Base-by-base conservation (phyloP, 1,284 basidiomycete species). In the Thecaphora frezii region DNA sequence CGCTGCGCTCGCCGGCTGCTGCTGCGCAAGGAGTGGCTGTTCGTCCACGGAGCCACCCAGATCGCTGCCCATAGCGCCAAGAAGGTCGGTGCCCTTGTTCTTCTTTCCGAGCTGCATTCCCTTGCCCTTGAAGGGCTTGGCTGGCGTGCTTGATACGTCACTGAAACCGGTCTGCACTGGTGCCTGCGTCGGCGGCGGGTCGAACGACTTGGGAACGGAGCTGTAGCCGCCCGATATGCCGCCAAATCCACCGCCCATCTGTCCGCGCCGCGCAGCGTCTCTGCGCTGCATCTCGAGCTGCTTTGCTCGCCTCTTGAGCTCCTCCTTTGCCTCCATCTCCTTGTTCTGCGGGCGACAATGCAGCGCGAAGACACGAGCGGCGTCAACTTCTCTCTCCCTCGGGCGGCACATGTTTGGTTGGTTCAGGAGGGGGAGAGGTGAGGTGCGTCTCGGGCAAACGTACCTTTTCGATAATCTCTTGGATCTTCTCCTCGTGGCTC, bases 51-150 rank as follows among this genome's bases (percentile, higher is more conserved):
- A 51, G 13, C 51, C 58, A n/a, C 57, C 56, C 22, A 64, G 53
- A 37, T 71, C 71, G 25, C 76, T 74, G n/a, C 90, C 91, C 16
- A 97, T 83, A 2, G 89, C 88, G 74, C 92, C 90, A 43, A 96
- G 81, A 21, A 97, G 81, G 67, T 94, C 92, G 21, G 89, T 87
- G 67, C 90, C 88, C 73, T 88, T 88, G 46, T 88, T 88, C 81
- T 92, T 94, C 82, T 94, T 96, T 36, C 93, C 93, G n/a, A 98
- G 85, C 79, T 97, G 97, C 94, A 98, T 97, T 28, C 94, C 93
- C 30, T 88, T 86, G 48, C 89, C 88, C 83, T 96, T 97, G 87
- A 98, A 97, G 1, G 89, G 86, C 85, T 87, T 71, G 14, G 58
- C 54, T 8, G 68, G 66, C 30, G 70, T 56, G 46, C 46, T 54